Base-by-base conservation (phyloP, 2,329 filamentous ascomycete species). In the Pseudogymnoascus sp. region DNA sequence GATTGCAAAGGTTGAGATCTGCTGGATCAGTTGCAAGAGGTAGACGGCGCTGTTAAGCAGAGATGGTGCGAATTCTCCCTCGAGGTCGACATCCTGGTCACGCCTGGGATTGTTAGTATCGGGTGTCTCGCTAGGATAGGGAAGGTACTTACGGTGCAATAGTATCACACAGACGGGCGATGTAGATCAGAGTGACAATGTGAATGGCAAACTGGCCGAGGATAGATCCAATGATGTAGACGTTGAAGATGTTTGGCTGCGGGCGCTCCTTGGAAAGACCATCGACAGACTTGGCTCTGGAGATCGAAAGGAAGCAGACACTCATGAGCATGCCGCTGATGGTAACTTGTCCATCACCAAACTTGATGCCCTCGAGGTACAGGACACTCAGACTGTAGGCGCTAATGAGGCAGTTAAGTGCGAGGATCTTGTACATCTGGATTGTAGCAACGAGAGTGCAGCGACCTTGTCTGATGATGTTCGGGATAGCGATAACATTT, bases 291-390 rank as follows among this genome's bases (percentile, higher is more conserved):
- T 92, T 95, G 40, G 95, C 95, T 65, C 95, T 89, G n/a, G 95
- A 97, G 72, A 99, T 97, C 66, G 93, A 97, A 71, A 99, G 80
- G 83, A 99, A 99, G 79, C 95, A 99, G 60, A 99, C 95, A 71
- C 93, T 97, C 95, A 99, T 97, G 75, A 99, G 88, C 90, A 99
- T 97, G 70, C 95, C 95, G 70, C 92, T 97, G 72, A 99, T 97
- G 15, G 95, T 99, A 69, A 97, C 95, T 78, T 99, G 95, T 3
- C 93, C 92, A 74, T 99, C 95, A 63, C 95, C 93, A 74, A 99
- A 99, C 80, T 99, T 99, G 82, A 99, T 99, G 67, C 95, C 95
- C 72, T 97, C 93, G 1, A 99, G 85, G 73, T 99, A 99, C 64
- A 99, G 82, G 17, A 99, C 95, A 75, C 90, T 96, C 73, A 99